Percentiles rank a stretch among this genome's conserved stretches.
These are phyloP conservation scores for Linum lewisii DNA, from an alignment of 345 rosid genomes.

Conservation along the genomic window DNA sequence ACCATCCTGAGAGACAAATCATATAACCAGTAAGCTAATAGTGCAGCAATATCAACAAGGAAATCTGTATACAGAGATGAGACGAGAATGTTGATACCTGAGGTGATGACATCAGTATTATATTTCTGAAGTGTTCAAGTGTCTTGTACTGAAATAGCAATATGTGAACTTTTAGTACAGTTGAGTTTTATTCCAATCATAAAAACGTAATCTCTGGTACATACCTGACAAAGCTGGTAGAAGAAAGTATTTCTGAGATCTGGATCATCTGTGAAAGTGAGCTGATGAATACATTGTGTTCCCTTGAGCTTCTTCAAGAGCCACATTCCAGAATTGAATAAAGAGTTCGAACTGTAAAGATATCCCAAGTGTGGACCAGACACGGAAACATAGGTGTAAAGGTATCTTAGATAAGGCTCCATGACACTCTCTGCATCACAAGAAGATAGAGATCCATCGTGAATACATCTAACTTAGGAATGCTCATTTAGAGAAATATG, in stretches of 20 bases:
- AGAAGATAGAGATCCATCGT: constrained; percentile 5
- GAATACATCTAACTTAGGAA: constrained; percentile 1
- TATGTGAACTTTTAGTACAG: constrained; percentile 15
- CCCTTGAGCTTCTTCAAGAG: constrained; percentile 81
- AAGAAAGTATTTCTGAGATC: constrained; percentile 71
- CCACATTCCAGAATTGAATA: constrained; percentile 94
- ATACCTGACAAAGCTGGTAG: constrained; percentile 74
- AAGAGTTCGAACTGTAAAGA: constrained; percentile 82
- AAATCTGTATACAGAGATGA: not conserved
- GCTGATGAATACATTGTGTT: constrained; percentile 91
- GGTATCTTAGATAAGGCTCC: constrained; percentile 71
- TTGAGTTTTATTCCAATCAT: not conserved
- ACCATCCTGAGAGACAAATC: constrained; percentile 53
- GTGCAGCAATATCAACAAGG: not conserved
- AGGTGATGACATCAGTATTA: constrained; percentile 78
- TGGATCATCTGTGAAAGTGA: constrained; percentile 85
- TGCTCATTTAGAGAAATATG: not conserved
- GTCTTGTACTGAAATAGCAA: constrained; percentile 68
- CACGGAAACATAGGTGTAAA: constrained; percentile 66
- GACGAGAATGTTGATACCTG: constrained; percentile 42
- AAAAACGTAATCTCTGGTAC: not conserved
- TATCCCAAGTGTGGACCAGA: constrained; percentile 97
- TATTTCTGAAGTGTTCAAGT: constrained; percentile 59
- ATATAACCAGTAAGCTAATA: not conserved
- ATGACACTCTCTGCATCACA: constrained; percentile 57